Base-by-base conservation (phyloP, 768 basidiomycete species). In the Cubamyces lactineus region DNA sequence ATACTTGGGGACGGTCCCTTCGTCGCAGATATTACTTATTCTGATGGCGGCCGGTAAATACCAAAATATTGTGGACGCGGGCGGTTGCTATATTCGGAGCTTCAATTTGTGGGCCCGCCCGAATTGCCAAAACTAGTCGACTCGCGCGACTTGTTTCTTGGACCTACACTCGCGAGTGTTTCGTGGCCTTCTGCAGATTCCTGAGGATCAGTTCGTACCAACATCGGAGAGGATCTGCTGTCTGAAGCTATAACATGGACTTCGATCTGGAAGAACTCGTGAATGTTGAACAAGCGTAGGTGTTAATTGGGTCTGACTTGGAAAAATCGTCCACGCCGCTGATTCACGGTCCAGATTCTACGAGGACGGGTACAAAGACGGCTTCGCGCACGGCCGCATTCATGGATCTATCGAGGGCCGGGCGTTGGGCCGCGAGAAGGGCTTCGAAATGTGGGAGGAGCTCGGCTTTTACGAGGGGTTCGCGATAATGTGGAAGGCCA, bases 361-460 rank as follows among this genome's bases (percentile, higher is more conserved):
- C 72, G 82, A 89, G 57, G 71, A 79, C 2, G 96, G 96, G 9
- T 90, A 90, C 71, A 68, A 80, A 61, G 87, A 89, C 57, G 96
- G 96, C 2, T 84, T 83, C 70, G 86, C 80, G 0, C 96, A 98
- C 73, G 96, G 96, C 1, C 82, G 87, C 42, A 84, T 95, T 6
- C 95, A 96, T 67, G 95, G 96, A 2, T 75, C 92, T 24, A 93
- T 94, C 63, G 94, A 99, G 73, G 96, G 96, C 9, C 82, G 94
- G 15, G 89, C 90, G 0, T 81, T 98, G 17, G 96, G 95, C 1
- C 82, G 87, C 57, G 89, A 94, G 67, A 95, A 96, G 67, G 92
- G 91, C 0, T 98, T 88, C 73, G 95, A 96, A 75, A 87, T 97
- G 75, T 98, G 95, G 94, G 96, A 98, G 73, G 96, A 99, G 73